Base-by-base conservation (phyloP, 441 rosid genomes). In the Adansonia rubrostipa region DNA sequence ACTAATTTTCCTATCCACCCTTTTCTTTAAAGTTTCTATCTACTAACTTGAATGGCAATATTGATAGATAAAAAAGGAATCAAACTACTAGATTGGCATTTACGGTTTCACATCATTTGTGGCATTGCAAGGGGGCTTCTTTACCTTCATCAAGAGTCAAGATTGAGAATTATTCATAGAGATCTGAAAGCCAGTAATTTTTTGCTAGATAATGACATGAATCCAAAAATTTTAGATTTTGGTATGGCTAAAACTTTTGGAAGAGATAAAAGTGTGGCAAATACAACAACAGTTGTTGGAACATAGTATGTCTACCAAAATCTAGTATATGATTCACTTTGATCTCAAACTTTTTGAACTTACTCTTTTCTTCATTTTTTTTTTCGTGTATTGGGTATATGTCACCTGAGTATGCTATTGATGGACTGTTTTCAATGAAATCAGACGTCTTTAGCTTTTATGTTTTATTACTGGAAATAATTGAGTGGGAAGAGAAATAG, bases 121-220 rank as follows among this genome's bases (percentile, higher is more conserved):
- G 89, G 88, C 14, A 74, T 82, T 13, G 87, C 85, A 17, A 47
- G 84, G 67, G 89, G 87, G 5, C 73, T 86, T 63, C 81, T 85
- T 33, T 85, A 83, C 79, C 85, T 86, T 67, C 71, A 86, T 74
- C 74, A 82, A 70, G 85, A 84, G 47, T 87, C 89, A 10, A 80
- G 89, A 51, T 45, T 84, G 48, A 67, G 53, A 28, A 67, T 67
- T 44, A 67, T 67, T 4, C 33, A 44, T n/a, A 17, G 71, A 67
- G 71, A 88, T 79, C 78, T 86, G 10, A 88, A 88, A 65, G 85
- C 89, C 11, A 83, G 84, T 65, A 84, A 80, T 69, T 51, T 82
- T 0, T 54, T 84, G 17, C 78, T 84, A 9, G 85, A 82, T 20
- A 2, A 20, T 11, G 72, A 77, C 4, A 82, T 82, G 85, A 71